Base-by-base conservation (phyloP, 1,284 basidiomycete genomes). In the Uromyces viciae-fabae region DNA sequence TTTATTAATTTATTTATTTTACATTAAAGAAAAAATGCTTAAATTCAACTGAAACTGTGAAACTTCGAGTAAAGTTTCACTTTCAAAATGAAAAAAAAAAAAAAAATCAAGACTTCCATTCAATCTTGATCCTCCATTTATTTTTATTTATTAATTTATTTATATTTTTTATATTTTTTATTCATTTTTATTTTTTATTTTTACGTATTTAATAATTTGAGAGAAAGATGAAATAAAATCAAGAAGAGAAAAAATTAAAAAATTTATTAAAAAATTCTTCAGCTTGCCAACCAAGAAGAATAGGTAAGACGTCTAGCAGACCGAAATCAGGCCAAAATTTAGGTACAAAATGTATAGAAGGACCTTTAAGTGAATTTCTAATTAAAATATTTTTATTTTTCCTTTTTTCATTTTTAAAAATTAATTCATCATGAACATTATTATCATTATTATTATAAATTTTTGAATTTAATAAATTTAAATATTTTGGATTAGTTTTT, bases 241-340 rank as follows among this genome's bases (percentile, higher is more conserved):
- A n/a, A 49, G 22, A 38, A 56, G 31, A 8, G 43, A 33, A 33
- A 14, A 72, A 49, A 42, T 40, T 28, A 56, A 43, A 43, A 60
- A 60, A 62, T 22, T 62, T 60, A 31, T 56, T 40, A 64, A 74
- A 60, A 43, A 75, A 54, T 60, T 56, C 56, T 80, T 75, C 82
- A 40, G 82, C 77, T 72, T 97, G 95, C 87, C 92, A 98, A 71
- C 92, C 91, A 25, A 98, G 88, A 22, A 98, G 85, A 81, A 97
- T 91, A 0, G 93, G 93, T 31, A 95, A 86, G 85, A 97, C 90
- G 84, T 99, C 93, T 76, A 90, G 88, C 5, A 98, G 85, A 1
- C 95, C 94, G 85, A 98, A 98, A 81, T 95, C 92, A 0, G 97
- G 97, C 97, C 97, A 99, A 85, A 92, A 96, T 0, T 90, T 90